Percentiles rank a stretch among this genome's conserved stretches.
Evolutionary conservation across 2,329 filamentous ascomycete genomes (phyloP).

Genomic region (Colletotrichum trifolii): DNA sequence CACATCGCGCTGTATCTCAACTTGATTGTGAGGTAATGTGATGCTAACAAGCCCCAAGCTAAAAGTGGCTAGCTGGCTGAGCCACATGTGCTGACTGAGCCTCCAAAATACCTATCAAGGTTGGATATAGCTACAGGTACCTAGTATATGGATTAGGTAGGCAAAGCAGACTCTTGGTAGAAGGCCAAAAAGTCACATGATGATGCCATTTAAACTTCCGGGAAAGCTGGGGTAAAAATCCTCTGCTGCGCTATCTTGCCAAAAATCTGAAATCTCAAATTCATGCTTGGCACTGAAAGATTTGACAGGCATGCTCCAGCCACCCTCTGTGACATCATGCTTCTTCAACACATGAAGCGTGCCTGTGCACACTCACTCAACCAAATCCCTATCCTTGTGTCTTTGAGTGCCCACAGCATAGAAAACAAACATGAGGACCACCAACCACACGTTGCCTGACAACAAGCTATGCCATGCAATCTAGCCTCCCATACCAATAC

Average conservation of each 20-base stretch:
- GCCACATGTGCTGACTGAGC: too few species aligned
- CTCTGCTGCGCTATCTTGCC: not conserved
- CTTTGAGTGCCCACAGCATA: too few species aligned
- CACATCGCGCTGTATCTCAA: too few species aligned
- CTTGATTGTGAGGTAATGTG: too few species aligned
- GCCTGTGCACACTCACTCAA: constrained; percentile 1
- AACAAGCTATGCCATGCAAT: constrained; percentile 13
- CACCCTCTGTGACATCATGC: constrained; percentile 33
- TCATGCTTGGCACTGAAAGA: constrained; percentile 10
- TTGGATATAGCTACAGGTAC: too few species aligned
- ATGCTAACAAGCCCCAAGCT: too few species aligned
- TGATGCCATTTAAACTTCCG: constrained; percentile 3
- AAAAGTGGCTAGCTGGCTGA: too few species aligned
- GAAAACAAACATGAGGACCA: not conserved
- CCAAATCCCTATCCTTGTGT: too few species aligned
- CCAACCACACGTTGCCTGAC: not conserved
- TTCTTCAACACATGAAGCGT: constrained; percentile 12
- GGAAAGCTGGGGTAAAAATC: constrained; percentile 8
- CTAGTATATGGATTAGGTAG: too few species aligned
- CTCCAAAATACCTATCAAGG: too few species aligned
- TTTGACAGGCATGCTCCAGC: constrained; percentile 15
- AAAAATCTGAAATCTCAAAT: constrained; percentile 23
- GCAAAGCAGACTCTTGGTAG: not conserved
- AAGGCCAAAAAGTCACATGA: constrained; percentile 25
- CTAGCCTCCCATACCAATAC: constrained; percentile 1